Conservation (phyloP, 768 basidiomycete species). For the Rhodotorula toruloides region DNA sequence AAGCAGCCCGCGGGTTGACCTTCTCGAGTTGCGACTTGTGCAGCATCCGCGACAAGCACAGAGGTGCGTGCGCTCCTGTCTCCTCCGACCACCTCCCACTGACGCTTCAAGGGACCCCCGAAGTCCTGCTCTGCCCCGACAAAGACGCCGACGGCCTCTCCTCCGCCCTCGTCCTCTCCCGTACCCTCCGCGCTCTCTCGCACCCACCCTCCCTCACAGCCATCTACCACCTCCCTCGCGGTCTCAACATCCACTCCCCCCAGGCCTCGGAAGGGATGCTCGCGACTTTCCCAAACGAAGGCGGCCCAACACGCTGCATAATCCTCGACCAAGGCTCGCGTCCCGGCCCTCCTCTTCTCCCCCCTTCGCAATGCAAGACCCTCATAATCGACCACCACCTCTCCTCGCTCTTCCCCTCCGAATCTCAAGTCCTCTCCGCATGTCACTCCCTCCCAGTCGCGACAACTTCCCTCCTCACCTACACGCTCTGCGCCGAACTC, state of each 20-base stretch:
- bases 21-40: background rate
- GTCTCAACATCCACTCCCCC: slow-evolving; percentile 49
- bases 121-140: slow-evolving; percentile 51
- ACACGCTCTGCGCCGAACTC: slow-evolving; percentile 49
- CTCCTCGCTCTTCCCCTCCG: slow-evolving; percentile 50
- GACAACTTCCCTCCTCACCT: slow-evolving; percentile 52
- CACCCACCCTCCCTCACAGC: slow-evolving; percentile 45
- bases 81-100: background rate
- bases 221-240: slow-evolving; percentile 51
- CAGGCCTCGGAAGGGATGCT: slow-evolving; percentile 46
- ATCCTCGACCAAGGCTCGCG: slow-evolving; percentile 54
- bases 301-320: slow-evolving; percentile 46
- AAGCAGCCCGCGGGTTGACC: background rate
- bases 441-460: slow-evolving; percentile 51
- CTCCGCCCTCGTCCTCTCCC: slow-evolving; percentile 49
- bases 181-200: slow-evolving; percentile 43
- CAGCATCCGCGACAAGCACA: slow-evolving; percentile 23
- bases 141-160: slow-evolving; percentile 51
- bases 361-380: slow-evolving; percentile 29
- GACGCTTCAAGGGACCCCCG: background rate
- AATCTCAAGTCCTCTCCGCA: slow-evolving; percentile 49
- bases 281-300: slow-evolving; percentile 11
- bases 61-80: background rate
- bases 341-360: slow-evolving; percentile 47
- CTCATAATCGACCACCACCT: slow-evolving; percentile 55